These are phyloP conservation scores for Lichtheimia ramosa DNA, from an alignment of 371 early-diverging fungal genomes.

Conservation along the genomic window DNA sequence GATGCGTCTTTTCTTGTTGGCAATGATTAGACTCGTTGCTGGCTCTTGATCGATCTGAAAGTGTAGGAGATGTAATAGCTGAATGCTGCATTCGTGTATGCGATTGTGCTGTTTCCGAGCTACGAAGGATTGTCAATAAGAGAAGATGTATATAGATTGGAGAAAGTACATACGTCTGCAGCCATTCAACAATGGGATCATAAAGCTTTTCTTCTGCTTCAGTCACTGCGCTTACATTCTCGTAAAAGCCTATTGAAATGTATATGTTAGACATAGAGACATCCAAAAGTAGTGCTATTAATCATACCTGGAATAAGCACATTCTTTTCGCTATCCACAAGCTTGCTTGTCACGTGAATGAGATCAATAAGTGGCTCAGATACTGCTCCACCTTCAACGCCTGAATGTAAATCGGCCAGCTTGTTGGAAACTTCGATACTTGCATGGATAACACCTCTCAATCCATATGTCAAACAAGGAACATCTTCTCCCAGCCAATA, in stretches of 20 bases:
- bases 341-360: conserved; percentile 63
- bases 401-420: conserved; percentile 76
- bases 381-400: conserved; percentile 85
- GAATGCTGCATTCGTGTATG: conserved; percentile 36
- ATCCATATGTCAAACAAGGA: conserved; percentile 71
- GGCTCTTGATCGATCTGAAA: conserved; percentile 6
- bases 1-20: conserved; percentile 18
- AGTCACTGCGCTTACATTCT: conserved; percentile 54
- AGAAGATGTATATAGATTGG: conserved; percentile 3
- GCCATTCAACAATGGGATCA: conserved; percentile 52
- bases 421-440: conserved; percentile 58
- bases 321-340: conserved; percentile 59
- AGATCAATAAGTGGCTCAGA: conserved; percentile 78
- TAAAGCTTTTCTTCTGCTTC: conserved; percentile 55
- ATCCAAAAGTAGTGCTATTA: not conserved
- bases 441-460: conserved; percentile 78
- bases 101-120: conserved; percentile 17
- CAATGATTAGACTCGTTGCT: conserved; percentile 18
- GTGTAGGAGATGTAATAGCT: conserved; percentile 27
- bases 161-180: conserved; percentile 29
- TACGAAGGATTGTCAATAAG: not conserved
- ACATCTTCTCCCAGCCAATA: conserved; percentile 73
- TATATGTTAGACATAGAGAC: not conserved
- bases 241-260: conserved; percentile 54
- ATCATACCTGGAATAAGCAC: conserved; percentile 70